Evolutionary conservation across 2,329 filamentous ascomycete genomes (phyloP).

Genomic region (Allantophomopsis cytisporea): DNA sequence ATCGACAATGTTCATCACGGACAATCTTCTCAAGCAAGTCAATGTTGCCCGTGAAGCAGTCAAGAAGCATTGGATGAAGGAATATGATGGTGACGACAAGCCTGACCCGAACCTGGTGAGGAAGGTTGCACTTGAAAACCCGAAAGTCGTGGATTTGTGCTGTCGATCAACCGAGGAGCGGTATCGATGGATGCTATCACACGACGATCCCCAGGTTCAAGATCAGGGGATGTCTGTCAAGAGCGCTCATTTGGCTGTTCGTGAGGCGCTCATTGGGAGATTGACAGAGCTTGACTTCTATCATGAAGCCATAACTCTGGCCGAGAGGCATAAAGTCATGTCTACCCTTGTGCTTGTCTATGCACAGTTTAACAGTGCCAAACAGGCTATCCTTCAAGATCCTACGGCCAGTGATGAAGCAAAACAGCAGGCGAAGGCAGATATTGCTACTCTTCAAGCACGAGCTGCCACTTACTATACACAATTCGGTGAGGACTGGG

Average conservation of each 20-base stretch:
- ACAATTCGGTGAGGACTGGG: slow-evolving; percentile 34
- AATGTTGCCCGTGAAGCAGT: slow-evolving; percentile 30
- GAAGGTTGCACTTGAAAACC: slow-evolving; percentile 35
- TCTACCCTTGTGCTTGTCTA: slow-evolving; percentile 39
- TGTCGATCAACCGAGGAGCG: slow-evolving; percentile 46
- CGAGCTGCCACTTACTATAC: slow-evolving; percentile 28
- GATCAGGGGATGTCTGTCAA: slow-evolving; percentile 33
- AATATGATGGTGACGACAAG: slow-evolving; percentile 12
- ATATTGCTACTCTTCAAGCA: slow-evolving; percentile 9
- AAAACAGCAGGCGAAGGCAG: slow-evolving; percentile 1
- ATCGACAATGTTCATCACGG: slow-evolving; percentile 48
- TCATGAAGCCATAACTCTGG: slow-evolving; percentile 43
- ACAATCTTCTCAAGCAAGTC: slow-evolving; percentile 45
- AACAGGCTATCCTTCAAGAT: background rate
- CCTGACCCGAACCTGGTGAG: slow-evolving; percentile 15
- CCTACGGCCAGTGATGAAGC: background rate
- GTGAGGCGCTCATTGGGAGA: slow-evolving; percentile 30
- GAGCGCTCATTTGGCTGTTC: slow-evolving; percentile 23
- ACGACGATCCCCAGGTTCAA: slow-evolving; percentile 30
- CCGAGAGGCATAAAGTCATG: slow-evolving; percentile 50
- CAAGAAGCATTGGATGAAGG: slow-evolving; percentile 17
- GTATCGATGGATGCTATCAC: slow-evolving; percentile 40
- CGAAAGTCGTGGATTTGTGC: slow-evolving; percentile 39
- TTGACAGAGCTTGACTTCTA: slow-evolving; percentile 35
- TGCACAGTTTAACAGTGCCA: slow-evolving; percentile 10